phyloP scores from a whole-genome alignment of 805 yeast genomes.

The Kockiozyma suomiensis region DNA sequence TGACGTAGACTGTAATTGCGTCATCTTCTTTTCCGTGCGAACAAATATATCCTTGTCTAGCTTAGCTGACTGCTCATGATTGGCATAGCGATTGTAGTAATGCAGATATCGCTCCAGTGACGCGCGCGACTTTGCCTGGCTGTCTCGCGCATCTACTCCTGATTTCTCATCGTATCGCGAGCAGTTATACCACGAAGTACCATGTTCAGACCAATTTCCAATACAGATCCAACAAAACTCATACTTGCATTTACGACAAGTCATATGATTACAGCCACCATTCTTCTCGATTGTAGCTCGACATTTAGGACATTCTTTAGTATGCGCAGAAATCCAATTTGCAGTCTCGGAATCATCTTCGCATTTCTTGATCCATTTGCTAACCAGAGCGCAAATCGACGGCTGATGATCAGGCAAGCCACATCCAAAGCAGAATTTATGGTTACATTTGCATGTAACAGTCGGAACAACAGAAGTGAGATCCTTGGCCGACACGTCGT shows the following conservation, averaged over 20 bases:
- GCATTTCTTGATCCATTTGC: conserved; percentile 75
- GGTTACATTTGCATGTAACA: conserved; percentile 66
- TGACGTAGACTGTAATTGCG: conserved; percentile 61
- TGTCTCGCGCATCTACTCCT: conserved; percentile 45
- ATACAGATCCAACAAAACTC: conserved; percentile 95
- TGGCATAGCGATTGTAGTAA: conserved; percentile 70
- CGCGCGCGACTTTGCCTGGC: conserved; percentile 49
- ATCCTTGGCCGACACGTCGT: conserved; percentile 29
- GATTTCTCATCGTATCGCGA: conserved; percentile 56
- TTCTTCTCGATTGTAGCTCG: conserved; percentile 78
- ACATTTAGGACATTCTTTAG: conserved; percentile 87
- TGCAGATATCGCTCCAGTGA: conserved; percentile 69
- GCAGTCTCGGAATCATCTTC: conserved; percentile 85
- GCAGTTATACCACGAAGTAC: conserved; percentile 66
- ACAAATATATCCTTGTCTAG: conserved; percentile 67
- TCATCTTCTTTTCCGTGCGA: conserved; percentile 65
- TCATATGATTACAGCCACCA: conserved; percentile 98
- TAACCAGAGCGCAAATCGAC: conserved; percentile 71
- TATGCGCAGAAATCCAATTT: conserved; percentile 82
- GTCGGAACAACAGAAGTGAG: conserved; percentile 55
- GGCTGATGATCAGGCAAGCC: conserved; percentile 78
- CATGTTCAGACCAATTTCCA: conserved; percentile 74
- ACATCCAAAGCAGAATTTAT: conserved; percentile 80
- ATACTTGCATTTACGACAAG: conserved; percentile 71
- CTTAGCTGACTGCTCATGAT: conserved; percentile 74